phyloP scores from a whole-genome alignment of 257 asterid genomes.

The Solanum habrochaites region DNA sequence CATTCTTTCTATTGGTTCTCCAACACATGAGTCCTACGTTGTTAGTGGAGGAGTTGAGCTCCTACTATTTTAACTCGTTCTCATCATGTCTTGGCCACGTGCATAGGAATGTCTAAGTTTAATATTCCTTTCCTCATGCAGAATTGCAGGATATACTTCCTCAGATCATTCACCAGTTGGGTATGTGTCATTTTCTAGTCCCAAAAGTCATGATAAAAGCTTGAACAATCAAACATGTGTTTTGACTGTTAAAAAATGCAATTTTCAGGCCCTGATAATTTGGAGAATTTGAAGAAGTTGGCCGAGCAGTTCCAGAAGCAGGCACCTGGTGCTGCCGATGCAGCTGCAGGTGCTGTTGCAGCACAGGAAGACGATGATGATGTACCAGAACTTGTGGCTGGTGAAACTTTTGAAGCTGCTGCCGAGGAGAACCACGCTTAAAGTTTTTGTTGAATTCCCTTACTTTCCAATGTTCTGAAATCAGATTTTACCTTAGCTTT shows the following conservation, averaged over 20 bases:
- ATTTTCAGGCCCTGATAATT: conserved; percentile 60
- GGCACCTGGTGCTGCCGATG: conserved; percentile 27
- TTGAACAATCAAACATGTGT: not conserved
- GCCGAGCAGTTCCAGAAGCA: conserved; percentile 83
- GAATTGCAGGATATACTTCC: conserved; percentile 54
- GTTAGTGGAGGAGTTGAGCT: not conserved
- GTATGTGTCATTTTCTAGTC: not conserved
- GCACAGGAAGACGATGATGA: conserved; percentile 53
- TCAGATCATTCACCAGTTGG: conserved; percentile 37
- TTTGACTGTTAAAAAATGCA: not conserved
- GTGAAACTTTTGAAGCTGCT: conserved; percentile 66
- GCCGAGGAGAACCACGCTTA: conserved; percentile 51
- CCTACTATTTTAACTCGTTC: not conserved
- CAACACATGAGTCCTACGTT: not conserved
- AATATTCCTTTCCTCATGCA: conserved; percentile 2
- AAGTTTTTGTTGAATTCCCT: conserved; percentile 11
- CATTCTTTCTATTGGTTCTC: not conserved
- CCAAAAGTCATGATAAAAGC: not conserved
- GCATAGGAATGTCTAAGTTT: not conserved
- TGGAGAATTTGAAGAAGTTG: conserved; percentile 68
- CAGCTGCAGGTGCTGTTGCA: conserved; percentile 1
- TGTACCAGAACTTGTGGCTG: conserved; percentile 66
- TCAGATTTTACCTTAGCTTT: conserved; percentile 18
- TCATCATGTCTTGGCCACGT: not conserved
- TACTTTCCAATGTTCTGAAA: conserved; percentile 13